phyloP scores from a whole-genome alignment of 2,329 filamentous ascomycete genomes.

The Penicillium sclerotigenum region DNA sequence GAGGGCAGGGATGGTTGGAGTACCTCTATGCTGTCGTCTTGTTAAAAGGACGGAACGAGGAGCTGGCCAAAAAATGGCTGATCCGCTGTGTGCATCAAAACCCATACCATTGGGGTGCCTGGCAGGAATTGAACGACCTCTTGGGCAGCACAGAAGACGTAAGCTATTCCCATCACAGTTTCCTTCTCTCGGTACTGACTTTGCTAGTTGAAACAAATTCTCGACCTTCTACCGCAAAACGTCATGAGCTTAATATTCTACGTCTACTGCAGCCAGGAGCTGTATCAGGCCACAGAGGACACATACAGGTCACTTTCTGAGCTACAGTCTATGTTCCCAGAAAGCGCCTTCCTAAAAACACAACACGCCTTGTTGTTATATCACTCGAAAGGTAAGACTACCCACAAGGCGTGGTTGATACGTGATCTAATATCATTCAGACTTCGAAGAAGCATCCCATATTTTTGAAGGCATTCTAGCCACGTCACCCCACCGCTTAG shows the following conservation, averaged over 20 bases:
- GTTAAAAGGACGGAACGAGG: slow-evolving; percentile 85
- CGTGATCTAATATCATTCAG: slow-evolving; percentile 30
- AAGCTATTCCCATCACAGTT: slow-evolving; percentile 36
- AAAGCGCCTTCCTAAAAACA: slow-evolving; percentile 83
- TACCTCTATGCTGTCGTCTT: slow-evolving; percentile 80
- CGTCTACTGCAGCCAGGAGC: slow-evolving; percentile 82
- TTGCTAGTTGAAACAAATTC: slow-evolving; percentile 65
- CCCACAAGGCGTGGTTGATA: neutral
- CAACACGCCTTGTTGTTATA: slow-evolving; percentile 86
- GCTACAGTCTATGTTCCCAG: slow-evolving; percentile 79
- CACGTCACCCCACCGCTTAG: slow-evolving; percentile 68
- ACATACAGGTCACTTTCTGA: slow-evolving; percentile 73
- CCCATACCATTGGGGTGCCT: slow-evolving; percentile 95
- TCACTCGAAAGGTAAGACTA: slow-evolving; percentile 64
- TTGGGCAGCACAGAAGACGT: slow-evolving; percentile 79
- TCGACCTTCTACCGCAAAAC: slow-evolving; percentile 75
- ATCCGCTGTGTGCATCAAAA: slow-evolving; percentile 82
- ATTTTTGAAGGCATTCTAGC: slow-evolving; percentile 66
- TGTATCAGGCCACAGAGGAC: slow-evolving; percentile 78
- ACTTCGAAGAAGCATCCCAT: slow-evolving; percentile 62
- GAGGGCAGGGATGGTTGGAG: slow-evolving; percentile 89
- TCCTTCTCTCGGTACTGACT: slow-evolving; percentile 18
- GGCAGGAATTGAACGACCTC: slow-evolving; percentile 84
- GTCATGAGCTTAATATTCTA: slow-evolving; percentile 94
- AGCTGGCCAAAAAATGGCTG: slow-evolving; percentile 80